Conservation (phyloP, 176 grass and related monocot genomes). For the Elaeis guineensis region DNA sequence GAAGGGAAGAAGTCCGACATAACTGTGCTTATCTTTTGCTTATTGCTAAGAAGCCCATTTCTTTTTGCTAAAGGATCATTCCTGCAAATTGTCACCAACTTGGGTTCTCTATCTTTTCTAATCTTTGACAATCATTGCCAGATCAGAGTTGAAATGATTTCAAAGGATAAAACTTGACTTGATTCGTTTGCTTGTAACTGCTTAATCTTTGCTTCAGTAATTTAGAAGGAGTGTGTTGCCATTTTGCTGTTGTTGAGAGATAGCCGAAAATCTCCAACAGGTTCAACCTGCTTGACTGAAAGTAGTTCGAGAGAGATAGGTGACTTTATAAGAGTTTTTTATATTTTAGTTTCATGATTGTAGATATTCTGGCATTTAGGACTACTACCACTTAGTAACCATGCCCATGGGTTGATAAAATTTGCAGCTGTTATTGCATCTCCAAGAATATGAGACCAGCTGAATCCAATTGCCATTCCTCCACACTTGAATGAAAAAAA, state of each 20-base stretch:
- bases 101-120: constrained; percentile 30
- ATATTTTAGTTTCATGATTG: constrained; percentile 13
- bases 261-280: constrained; percentile 58
- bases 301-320: constrained; percentile 1
- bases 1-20: constrained; percentile 36
- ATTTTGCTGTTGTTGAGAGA: constrained; percentile 40
- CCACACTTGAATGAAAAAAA: constrained; percentile 76
- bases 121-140: constrained; percentile 70
- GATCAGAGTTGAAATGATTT: constrained; percentile 53
- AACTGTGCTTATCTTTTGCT: constrained; percentile 47
- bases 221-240: constrained; percentile 62
- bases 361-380: neutral
- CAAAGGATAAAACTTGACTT: constrained; percentile 33
- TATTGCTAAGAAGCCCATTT: constrained; percentile 41
- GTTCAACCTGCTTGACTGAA: constrained; percentile 60
- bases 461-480: constrained; percentile 72
- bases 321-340: neutral
- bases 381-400: constrained; percentile 38
- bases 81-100: constrained; percentile 49
- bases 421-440: constrained; percentile 45
- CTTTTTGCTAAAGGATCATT: constrained; percentile 22
- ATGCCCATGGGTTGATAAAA: constrained; percentile 74
- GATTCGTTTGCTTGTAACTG: constrained; percentile 21
- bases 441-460: constrained; percentile 95
- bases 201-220: constrained; percentile 32